Percentiles rank a stretch among this genome's conserved stretches.
Evolutionary conservation across 805 yeast species (phyloP).

Genomic region (Wickerhamiella alocasiicola): DNA sequence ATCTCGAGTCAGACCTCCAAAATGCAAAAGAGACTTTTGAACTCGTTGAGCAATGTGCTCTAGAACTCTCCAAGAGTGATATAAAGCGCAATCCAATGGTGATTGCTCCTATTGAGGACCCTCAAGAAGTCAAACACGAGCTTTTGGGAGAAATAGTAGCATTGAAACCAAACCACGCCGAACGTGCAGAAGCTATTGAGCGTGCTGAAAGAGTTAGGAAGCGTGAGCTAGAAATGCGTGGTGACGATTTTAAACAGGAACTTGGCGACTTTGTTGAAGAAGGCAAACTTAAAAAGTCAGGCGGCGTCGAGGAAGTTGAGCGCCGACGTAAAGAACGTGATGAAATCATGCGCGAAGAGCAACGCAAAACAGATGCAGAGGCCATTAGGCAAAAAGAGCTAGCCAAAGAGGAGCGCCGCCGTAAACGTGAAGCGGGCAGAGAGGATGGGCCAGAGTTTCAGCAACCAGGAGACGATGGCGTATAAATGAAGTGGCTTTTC

Average conservation of each 20-base stretch:
- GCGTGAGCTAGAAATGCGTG: conserved; percentile 48
- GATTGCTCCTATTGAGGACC: conserved; percentile 22
- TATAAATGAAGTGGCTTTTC: too few relatives aligned
- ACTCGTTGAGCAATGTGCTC: conserved; percentile 48
- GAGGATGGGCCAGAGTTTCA: neutral
- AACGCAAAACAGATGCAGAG: conserved; percentile 22
- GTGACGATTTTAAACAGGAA: conserved; percentile 71
- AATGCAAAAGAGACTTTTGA: conserved; percentile 73
- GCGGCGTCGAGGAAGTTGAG: conserved; percentile 84
- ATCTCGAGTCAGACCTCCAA: conserved; percentile 66
- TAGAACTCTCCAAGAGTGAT: conserved; percentile 19
- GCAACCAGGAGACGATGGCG: too few relatives aligned
- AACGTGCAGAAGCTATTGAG: conserved; percentile 76
- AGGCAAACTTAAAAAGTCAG: conserved; percentile 61
- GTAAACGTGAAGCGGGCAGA: conserved; percentile 2
- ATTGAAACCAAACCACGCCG: conserved; percentile 70
- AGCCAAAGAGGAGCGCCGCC: conserved; percentile 17
- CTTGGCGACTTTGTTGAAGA: conserved; percentile 74
- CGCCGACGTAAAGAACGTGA: conserved; percentile 43
- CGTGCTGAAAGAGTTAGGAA: conserved; percentile 73
- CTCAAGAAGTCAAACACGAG: conserved; percentile 38
- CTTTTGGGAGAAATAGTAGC: conserved; percentile 68
- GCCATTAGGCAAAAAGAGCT: conserved; percentile 18
- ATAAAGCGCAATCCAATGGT: conserved; percentile 36
- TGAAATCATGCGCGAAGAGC: conserved; percentile 54